Evolutionary conservation across 2,329 filamentous ascomycete genomes (phyloP), one percentile per base, ranked within the genome.

Genomic region (Sporothrix phasma): DNA sequence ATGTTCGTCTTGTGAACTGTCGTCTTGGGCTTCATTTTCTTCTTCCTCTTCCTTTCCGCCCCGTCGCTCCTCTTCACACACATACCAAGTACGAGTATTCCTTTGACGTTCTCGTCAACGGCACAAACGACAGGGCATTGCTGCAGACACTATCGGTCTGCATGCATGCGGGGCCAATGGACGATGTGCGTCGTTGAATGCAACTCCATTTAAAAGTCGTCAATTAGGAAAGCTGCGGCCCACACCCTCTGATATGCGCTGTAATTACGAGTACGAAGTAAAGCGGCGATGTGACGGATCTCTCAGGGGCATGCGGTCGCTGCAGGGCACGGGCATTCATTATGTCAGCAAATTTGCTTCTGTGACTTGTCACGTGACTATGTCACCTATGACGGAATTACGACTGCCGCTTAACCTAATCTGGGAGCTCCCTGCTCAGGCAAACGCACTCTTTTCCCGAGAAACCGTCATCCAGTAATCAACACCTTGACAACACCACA

Each of bases 321-420:
- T 41, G 31, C n/a, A 37, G n/a, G 13, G 49, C 3, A 37, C 49
- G 31, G 49, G 5, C 31, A 3, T 5, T 6, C 11, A 26, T 43
- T 58, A 58, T 41, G 34, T 39, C 37, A 58, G 17, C 37, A n/a
- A 53, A 2, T n/a, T 17, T 22, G 13, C 19, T n/a, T n/a, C n/a
- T n/a, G 53, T 43, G 60, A 19, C 5, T 22, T 26, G 11, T 24
- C 61, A 62, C 45, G 61, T 62, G 47, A 13, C 24, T 2, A 26
- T 11, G 7, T 19, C 19, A 39, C 26, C 51, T 46, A 63, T 63
- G 61, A 63, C 61, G 61, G 61, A 63, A 63, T 63, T 15, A 15
- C 22, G 19, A 56, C 19, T 51, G 11, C 31, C 53, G 53, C 62
- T 64, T 64, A 41, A 26, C 62, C 62, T n/a, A 56, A 51, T 59